Evolutionary conservation across 2,329 filamentous ascomycete species (phyloP).

Genomic region (Fonsecaea pedrosoi): DNA sequence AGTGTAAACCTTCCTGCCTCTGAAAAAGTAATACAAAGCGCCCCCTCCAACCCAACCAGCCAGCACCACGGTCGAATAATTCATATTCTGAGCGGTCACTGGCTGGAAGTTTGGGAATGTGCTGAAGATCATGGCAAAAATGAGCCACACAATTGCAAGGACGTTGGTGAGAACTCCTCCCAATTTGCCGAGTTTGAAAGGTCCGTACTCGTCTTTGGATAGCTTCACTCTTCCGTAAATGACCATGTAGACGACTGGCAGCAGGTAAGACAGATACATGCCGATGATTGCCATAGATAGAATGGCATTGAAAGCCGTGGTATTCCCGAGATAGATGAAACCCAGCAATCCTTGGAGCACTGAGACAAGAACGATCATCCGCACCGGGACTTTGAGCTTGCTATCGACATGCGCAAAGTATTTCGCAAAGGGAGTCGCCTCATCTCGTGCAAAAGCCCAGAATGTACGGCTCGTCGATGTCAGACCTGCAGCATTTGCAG

Average conservation of each 20-base stretch:
- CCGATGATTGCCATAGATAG: conserved; percentile 42
- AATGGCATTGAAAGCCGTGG: conserved; percentile 41
- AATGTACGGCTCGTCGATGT: conserved; percentile 49
- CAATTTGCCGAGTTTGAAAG: conserved; percentile 42
- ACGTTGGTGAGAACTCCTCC: conserved; percentile 40
- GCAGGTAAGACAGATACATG: conserved; percentile 57
- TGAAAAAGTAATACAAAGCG: conserved; percentile 54
- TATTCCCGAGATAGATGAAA: conserved; percentile 35
- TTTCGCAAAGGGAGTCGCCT: conserved; percentile 47
- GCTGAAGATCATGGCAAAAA: conserved; percentile 44
- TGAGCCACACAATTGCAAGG: conserved; percentile 42
- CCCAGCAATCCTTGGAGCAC: conserved; percentile 29
- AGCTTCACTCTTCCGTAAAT: conserved; percentile 43
- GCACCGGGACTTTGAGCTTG: conserved; percentile 29
- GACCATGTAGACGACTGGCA: conserved; percentile 57
- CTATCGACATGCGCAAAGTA: conserved; percentile 38
- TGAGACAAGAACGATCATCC: conserved; percentile 27
- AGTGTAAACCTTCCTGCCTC: conserved; percentile 56
- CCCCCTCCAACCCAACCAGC: conserved; percentile 47
- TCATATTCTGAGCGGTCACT: conserved; percentile 46
- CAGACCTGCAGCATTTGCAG: conserved; percentile 43
- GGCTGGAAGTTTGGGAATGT: conserved; percentile 44
- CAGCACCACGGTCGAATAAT: conserved; percentile 43
- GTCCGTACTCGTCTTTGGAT: conserved; percentile 16
- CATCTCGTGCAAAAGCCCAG: conserved; percentile 51